Conservation (phyloP, 345 rosid species). For the Brassica juncea region DNA sequence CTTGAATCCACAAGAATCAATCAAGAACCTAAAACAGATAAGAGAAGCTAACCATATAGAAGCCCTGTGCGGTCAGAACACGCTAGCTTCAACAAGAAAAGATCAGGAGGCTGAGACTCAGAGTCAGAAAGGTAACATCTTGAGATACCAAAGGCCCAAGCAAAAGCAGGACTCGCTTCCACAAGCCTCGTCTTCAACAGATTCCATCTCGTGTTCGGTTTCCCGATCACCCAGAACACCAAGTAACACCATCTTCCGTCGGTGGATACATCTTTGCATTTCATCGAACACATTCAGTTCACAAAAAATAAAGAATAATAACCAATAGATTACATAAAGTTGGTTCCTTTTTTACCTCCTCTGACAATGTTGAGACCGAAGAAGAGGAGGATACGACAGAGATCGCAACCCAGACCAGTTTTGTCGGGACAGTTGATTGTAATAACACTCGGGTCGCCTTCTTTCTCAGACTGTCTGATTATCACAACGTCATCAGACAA, state of each 20-base stretch:
- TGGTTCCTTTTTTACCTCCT: constrained; percentile 63
- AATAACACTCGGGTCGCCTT: constrained; percentile 71
- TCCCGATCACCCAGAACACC: constrained; percentile 89
- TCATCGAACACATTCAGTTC: constrained; percentile 21
- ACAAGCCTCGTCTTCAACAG: constrained; percentile 79
- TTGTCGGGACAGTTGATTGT: constrained; percentile 96
- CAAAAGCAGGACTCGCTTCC: constrained; percentile 74
- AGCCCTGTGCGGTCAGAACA: constrained; percentile 84
- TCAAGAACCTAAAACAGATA: neutral
- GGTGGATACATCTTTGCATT: constrained; percentile 70
- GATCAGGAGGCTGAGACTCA: constrained; percentile 64
- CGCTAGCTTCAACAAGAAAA: constrained; percentile 74
- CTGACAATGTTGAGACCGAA: constrained; percentile 83
- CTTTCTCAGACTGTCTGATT: constrained; percentile 67
- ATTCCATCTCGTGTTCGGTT: constrained; percentile 69
- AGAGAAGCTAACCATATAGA: constrained; percentile 59
- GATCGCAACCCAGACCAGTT: constrained; percentile 92
- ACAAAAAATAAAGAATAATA: neutral
- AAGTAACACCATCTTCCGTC: constrained; percentile 98
- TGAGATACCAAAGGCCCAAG: constrained; percentile 73
- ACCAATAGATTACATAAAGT: neutral
- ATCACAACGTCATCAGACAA: constrained; percentile 82
- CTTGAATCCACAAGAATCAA: constrained; percentile 7
- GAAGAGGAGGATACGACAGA: constrained; percentile 90
- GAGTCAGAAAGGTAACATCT: constrained; percentile 57